Base-by-base conservation (phyloP, 352 stramenopile species). In the Sclerospora graminicola region DNA sequence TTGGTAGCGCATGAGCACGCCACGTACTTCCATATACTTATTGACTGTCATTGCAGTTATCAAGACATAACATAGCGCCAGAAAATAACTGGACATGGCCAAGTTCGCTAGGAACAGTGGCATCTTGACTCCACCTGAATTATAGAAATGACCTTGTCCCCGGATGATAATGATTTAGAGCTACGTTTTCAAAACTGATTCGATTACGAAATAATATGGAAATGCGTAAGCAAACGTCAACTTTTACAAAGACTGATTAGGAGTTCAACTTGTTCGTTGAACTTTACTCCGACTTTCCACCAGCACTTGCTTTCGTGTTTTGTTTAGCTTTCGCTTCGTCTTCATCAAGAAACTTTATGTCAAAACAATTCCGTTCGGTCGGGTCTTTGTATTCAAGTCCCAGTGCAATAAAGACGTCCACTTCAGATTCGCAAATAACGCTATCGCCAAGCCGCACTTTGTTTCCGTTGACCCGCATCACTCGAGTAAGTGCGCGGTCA, bases 101-200 rank as follows among this genome's bases (percentile, higher is more conserved):
- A 92, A 57, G 57, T 89, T 89, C 35, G 72, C 79, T n/a, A 92
- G 73, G 60, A 92, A 92, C 18, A 92, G 69, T 70, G 78, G 63
- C 77, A 89, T 89, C 44, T 34, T 48, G n/a, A 41, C 9, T 8
- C 21, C 6, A 7, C 21, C 21, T 26, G 10, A 44, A 51, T 43
- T 16, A 49, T 29, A 29, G 6, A 26, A 10, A 28, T 37, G n/a
- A n/a, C n/a, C n/a, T n/a, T n/a, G n/a, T n/a, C n/a, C n/a, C n/a
- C n/a, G n/a, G n/a, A n/a, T n/a, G n/a, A n/a, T n/a, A n/a, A n/a
- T n/a, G n/a, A n/a, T n/a, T n/a, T n/a, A n/a, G n/a, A n/a, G n/a
- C 21, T 6, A 55, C 48, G 43, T 55, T 41, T 5, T 4, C 27
- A 45, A 24, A 45, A 31, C 33, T 53, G 30, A 49, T 19, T 52